Base-by-base conservation (phyloP, 495 filamentous ascomycete genomes). In the Penicillium soppii region DNA sequence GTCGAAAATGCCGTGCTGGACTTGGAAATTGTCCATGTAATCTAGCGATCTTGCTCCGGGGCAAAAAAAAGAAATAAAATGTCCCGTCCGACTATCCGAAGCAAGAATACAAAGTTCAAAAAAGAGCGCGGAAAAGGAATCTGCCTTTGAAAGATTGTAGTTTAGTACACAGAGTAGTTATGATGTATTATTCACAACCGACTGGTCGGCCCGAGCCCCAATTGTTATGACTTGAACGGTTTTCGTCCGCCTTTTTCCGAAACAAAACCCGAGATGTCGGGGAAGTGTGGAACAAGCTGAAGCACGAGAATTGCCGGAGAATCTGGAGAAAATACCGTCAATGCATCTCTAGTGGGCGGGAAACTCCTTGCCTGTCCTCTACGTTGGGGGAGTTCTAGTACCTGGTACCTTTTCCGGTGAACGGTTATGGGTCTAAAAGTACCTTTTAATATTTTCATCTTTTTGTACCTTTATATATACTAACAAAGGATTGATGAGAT, bases 1-100 rank as follows among this genome's bases (percentile, higher is more conserved):
- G 47, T 49, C 22, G 47, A 49, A 52, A 41, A 57, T 51, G 57
- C 62, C 59, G 33, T 63, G 61, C 60, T 63, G 65, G 58, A 58
- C 50, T 48, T 53, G 50, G 61, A 55, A 52, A 63, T 7, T 32
- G 29, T 32, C 58, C 56, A 64, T 69, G 68, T 69, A 69, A 61
- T 68, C 60, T 70, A 70, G 65, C 63, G 61, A 51, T 47, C 60
- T 48, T 58, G 59, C 57, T 43, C 47, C 36, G 41, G 48, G 57
- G 44, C 39, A 48, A 42, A 47, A 32, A 40, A 52, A 53, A 57
- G 53, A 42, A 5, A 10, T 27, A 46, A 46, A 54, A 58, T 54
- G 41, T 17, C 53, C 56, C 56, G 13, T 25, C 33, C 9, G 27
- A 54, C 43, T 17, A 16, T 29, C 39, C 16, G 27, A 30, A 45